phyloP scores from a whole-genome alignment of 129 eudicot genomes.

The Smallanthus sonchifolius region DNA sequence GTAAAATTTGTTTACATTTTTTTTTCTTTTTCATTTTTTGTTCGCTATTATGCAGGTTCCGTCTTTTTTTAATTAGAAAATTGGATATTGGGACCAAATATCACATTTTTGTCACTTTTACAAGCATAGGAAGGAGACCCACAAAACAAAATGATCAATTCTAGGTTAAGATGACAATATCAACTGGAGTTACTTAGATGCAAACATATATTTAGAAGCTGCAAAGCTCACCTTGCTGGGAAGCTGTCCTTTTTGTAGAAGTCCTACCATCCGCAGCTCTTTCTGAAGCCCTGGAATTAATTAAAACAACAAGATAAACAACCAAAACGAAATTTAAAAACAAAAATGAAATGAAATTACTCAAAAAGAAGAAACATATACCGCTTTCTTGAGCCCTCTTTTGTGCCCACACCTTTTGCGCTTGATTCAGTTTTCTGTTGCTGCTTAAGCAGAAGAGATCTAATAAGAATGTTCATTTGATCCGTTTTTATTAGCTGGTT shows the following conservation, averaged over 20 bases:
- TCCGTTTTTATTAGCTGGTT: slow-evolving; percentile 76
- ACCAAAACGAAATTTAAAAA: slow-evolving; percentile 4
- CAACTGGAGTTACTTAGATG: not conserved
- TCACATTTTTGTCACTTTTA: not conserved
- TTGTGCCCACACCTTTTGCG: slow-evolving; percentile 39
- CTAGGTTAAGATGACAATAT: not conserved
- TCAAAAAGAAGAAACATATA: slow-evolving; percentile 7
- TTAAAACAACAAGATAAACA: not conserved
- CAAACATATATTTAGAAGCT: not conserved
- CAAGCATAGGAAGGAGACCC: slow-evolving; percentile 2
- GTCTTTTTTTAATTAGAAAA: not conserved
- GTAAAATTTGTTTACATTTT: not conserved
- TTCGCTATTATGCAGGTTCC: not conserved
- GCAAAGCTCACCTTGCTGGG: slow-evolving; percentile 48
- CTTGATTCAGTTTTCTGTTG: slow-evolving; percentile 49
- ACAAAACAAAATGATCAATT: not conserved
- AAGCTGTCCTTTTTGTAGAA: slow-evolving; percentile 60
- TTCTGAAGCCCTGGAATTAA: slow-evolving; percentile 53
- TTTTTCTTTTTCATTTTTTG: not conserved
- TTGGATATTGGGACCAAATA: not conserved
- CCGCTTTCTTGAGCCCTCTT: slow-evolving; percentile 68
- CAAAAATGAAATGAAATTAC: not conserved
- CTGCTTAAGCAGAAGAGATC: slow-evolving; percentile 72
- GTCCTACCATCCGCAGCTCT: slow-evolving; percentile 56
- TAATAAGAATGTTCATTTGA: slow-evolving; percentile 76